These are phyloP conservation scores for Zalerion maritima DNA, from an alignment of 495 filamentous ascomycete species.

Conservation along the genomic window DNA sequence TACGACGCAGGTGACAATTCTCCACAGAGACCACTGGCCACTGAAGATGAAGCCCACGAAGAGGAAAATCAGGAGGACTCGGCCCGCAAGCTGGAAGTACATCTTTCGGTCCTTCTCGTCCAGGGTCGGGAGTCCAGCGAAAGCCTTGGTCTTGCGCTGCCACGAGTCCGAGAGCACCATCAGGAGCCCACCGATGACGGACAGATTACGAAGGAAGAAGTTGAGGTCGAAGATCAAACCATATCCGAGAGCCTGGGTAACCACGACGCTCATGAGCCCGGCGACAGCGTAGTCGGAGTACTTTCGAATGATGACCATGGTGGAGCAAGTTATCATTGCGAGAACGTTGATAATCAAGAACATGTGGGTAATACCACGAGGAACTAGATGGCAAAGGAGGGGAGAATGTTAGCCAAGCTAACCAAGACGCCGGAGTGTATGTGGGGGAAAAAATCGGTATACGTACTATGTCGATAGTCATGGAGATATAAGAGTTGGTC, in stretches of 20 bases:
- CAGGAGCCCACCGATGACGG: slow-evolving; percentile 86
- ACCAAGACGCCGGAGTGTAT: slow-evolving; percentile 1
- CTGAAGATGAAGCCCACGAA: slow-evolving; percentile 94
- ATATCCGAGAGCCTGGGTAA: slow-evolving; percentile 94
- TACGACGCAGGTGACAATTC: slow-evolving; percentile 65
- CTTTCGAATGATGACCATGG: slow-evolving; percentile 78
- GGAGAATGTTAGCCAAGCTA: background rate
- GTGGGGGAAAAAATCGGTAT: slow-evolving; percentile 17
- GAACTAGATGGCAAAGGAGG: slow-evolving; percentile 50
- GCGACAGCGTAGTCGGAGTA: slow-evolving; percentile 83
- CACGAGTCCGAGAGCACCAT: slow-evolving; percentile 98
- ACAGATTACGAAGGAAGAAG: slow-evolving; percentile 98
- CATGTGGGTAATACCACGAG: slow-evolving; percentile 74
- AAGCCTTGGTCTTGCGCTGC: slow-evolving; percentile 94
- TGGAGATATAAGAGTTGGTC: slow-evolving; percentile 89
- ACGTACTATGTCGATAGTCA: slow-evolving; percentile 86
- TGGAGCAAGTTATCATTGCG: slow-evolving; percentile 71
- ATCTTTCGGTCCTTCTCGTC: slow-evolving; percentile 99
- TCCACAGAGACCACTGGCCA: slow-evolving; percentile 78
- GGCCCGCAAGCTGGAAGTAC: slow-evolving; percentile 96
- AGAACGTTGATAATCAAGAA: slow-evolving; percentile 87
- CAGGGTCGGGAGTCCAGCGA: slow-evolving; percentile 80
- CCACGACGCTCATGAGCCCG: slow-evolving; percentile 77
- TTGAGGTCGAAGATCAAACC: slow-evolving; percentile 98
- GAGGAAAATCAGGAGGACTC: slow-evolving; percentile 92